Conservation (phyloP, 2,329 filamentous ascomycete species). For the Diaporthe sp. region DNA sequence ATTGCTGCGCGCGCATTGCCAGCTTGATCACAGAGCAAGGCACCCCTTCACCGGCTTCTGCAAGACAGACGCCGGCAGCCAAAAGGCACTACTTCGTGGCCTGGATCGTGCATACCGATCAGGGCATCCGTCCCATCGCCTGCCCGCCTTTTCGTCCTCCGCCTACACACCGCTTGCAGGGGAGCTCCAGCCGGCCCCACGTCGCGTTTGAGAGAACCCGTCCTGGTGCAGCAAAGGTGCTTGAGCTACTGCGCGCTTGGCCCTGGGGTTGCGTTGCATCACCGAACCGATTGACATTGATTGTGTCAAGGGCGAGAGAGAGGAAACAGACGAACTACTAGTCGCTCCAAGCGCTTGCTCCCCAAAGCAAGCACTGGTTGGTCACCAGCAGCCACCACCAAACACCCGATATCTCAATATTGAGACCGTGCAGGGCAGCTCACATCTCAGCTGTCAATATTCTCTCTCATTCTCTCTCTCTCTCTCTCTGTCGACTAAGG, state of each 20-base stretch:
- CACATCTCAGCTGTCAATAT: not conserved
- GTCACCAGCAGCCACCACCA: not conserved
- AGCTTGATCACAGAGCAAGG: not conserved
- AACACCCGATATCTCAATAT: not conserved
- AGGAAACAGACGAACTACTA: not conserved
- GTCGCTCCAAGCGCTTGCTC: not conserved
- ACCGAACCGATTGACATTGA: not conserved
- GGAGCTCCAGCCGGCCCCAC: conserved; percentile 30
- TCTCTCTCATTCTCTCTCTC: no score
- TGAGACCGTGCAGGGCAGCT: not conserved
- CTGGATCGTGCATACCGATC: conserved; percentile 1
- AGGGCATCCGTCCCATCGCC: not conserved
- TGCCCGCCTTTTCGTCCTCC: conserved; percentile 6
- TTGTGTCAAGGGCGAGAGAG: not conserved
- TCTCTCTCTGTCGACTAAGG: not conserved
- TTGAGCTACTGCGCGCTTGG: conserved; percentile 8
- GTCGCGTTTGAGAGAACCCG: conserved; percentile 19
- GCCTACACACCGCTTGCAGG: conserved; percentile 33
- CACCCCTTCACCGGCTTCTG: conserved; percentile 1
- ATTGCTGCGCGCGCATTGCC: not conserved
- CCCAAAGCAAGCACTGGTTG: not conserved
- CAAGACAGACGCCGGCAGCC: not conserved
- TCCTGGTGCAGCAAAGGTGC: conserved; percentile 7
- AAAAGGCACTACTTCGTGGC: not conserved
- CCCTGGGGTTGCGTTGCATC: not conserved